Conservation (phyloP, 2,329 filamentous ascomycete species). For the Alternaria ventricosa region DNA sequence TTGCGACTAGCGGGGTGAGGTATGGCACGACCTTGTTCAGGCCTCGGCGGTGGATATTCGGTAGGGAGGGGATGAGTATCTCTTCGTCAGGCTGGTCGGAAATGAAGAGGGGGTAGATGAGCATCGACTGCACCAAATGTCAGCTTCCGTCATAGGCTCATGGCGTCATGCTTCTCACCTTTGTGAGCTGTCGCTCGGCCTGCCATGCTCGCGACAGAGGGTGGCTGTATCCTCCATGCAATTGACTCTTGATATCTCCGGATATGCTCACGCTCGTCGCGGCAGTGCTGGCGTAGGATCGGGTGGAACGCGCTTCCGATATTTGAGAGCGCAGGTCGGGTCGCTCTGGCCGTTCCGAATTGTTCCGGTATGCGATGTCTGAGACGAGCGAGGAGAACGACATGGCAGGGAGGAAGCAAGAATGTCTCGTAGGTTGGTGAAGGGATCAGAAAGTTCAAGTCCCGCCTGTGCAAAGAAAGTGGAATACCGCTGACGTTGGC, state of each 20-base stretch:
- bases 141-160: constrained; percentile 14
- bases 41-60: constrained; percentile 87
- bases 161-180: constrained; percentile 40
- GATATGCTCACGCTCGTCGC: constrained; percentile 61
- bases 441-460: neutral
- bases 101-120: constrained; percentile 97
- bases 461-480: neutral
- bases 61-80: constrained; percentile 85
- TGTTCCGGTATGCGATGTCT: constrained; percentile 58
- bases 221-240: constrained; percentile 61
- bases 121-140: constrained; percentile 75
- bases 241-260: constrained; percentile 59
- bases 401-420: constrained; percentile 41
- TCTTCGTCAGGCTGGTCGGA: constrained; percentile 95
- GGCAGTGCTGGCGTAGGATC: constrained; percentile 59
- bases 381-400: constrained; percentile 61
- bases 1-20: constrained; percentile 83
- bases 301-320: constrained; percentile 55
- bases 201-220: constrained; percentile 60
- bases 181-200: constrained; percentile 60
- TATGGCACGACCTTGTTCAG: constrained; percentile 85
- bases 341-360: constrained; percentile 39
- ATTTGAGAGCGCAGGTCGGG: constrained; percentile 54
- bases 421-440: neutral
- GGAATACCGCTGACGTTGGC: constrained; percentile 1